Evolutionary conservation across 78 protist species (phyloP).

Genomic region (Isochrysis galbana): DNA sequence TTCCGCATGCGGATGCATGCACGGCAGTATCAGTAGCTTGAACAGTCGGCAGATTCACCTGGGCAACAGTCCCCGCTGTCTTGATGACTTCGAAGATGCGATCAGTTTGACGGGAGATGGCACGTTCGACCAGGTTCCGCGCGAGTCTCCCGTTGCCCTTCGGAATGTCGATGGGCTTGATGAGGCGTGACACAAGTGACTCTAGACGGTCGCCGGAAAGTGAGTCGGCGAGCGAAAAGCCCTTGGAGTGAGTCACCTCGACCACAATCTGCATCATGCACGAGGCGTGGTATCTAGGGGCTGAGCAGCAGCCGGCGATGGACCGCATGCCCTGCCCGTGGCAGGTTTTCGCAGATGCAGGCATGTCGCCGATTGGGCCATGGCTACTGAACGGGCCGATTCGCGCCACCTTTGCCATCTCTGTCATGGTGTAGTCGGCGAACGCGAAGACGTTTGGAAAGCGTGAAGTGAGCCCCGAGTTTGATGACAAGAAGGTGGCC

Average conservation of each 20-base stretch:
- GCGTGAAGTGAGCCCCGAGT: constrained; percentile 47
- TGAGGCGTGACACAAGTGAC: neutral
- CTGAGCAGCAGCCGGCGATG: too few relatives aligned
- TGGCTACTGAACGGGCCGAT: too few relatives aligned
- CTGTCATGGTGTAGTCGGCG: constrained; percentile 27
- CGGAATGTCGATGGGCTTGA: neutral
- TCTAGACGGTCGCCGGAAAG: neutral
- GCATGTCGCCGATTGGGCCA: too few relatives aligned
- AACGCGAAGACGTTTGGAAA: constrained; percentile 39
- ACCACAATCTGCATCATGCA: neutral
- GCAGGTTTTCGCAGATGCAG: too few relatives aligned
- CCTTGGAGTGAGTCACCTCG: neutral
- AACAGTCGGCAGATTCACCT: too few relatives aligned
- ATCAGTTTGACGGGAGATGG: constrained; percentile 33
- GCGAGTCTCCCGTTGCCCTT: constrained; percentile 46
- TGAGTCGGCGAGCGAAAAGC: neutral
- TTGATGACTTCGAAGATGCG: neutral
- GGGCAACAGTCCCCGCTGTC: constrained; percentile 13
- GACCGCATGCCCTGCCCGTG: too few relatives aligned
- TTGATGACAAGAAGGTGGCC: constrained; percentile 18
- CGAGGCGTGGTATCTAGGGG: too few relatives aligned
- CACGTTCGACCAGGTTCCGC: constrained; percentile 16
- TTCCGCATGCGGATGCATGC: too few relatives aligned
- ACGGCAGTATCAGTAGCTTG: too few relatives aligned
- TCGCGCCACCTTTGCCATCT: too few relatives aligned